phyloP scores from a whole-genome alignment of 345 rosid species.

The Eutrema heterophyllum region DNA sequence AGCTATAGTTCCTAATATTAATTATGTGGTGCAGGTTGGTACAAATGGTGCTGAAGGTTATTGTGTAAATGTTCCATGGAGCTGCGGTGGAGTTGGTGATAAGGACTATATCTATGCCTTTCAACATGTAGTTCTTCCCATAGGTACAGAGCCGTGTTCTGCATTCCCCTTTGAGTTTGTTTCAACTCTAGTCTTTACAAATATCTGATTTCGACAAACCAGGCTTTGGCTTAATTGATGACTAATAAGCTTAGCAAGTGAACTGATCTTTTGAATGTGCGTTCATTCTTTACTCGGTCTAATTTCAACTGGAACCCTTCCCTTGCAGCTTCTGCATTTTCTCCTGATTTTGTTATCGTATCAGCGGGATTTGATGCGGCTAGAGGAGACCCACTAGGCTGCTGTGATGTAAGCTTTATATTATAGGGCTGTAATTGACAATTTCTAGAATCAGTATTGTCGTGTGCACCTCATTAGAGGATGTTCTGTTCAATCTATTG shows the following conservation, averaged over 20 bases:
- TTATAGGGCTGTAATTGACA: not conserved
- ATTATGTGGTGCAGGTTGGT: conserved; percentile 60
- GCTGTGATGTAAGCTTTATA: conserved; percentile 77
- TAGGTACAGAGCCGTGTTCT: conserved; percentile 45
- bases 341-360: conserved; percentile 90
- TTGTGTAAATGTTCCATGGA: conserved; percentile 98
- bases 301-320: not conserved
- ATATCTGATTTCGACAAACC: not conserved
- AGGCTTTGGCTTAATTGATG: not conserved
- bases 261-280: not conserved
- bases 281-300: not conserved
- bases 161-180: not conserved
- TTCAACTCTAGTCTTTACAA: not conserved
- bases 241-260: conserved; percentile 4
- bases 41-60: conserved; percentile 83
- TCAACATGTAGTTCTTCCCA: conserved; percentile 83
- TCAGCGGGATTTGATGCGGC: conserved; percentile 99
- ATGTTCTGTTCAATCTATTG: not conserved
- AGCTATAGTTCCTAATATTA: conserved; percentile 6
- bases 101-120: conserved; percentile 91
- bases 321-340: conserved; percentile 78
- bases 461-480: not conserved
- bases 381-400: conserved; percentile 94
- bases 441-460: not conserved
- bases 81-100: conserved; percentile 91